A percentile compares a stretch with the other conserved stretches of the same genome.
Evolutionary conservation across 2,329 filamentous ascomycete species (phyloP).

Genomic region (Xylariomycetidae sp.): DNA sequence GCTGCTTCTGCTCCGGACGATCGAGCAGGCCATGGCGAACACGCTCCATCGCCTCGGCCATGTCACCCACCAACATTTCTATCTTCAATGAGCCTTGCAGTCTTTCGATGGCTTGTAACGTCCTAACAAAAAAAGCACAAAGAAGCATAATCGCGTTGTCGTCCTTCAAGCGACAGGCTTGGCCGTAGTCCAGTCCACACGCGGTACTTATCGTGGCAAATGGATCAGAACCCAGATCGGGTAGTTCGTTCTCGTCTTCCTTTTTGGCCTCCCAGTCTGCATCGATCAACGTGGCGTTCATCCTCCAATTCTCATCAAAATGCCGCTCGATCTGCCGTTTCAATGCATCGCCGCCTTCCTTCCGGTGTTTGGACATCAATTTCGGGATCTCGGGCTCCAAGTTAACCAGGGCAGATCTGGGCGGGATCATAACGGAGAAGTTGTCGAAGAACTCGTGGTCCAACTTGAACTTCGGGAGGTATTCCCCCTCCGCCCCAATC

Average conservation of each 20-base stretch:
- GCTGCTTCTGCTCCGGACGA: slow-evolving; percentile 8
- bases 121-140: slow-evolving; percentile 8
- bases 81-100: slow-evolving; percentile 9
- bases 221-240: slow-evolving; percentile 4
- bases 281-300: slow-evolving; percentile 13
- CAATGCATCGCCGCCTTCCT: neutral
- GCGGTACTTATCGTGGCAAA: too few relatives aligned
- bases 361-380: slow-evolving; percentile 1
- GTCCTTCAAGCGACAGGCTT: too few relatives aligned
- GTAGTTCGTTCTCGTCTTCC: neutral
- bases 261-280: slow-evolving; percentile 5
- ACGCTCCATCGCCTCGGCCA: slow-evolving; percentile 24
- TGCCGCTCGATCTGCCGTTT: slow-evolving; percentile 3
- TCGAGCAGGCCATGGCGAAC: slow-evolving; percentile 20
- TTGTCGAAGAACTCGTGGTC: slow-evolving; percentile 10
- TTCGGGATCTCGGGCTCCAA: slow-evolving; percentile 7
- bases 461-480: slow-evolving; percentile 1
- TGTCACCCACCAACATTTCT: slow-evolving; percentile 25
- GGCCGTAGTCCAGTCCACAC: too few relatives aligned
- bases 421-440: slow-evolving; percentile 11
- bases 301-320: slow-evolving; percentile 10
- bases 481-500: neutral
- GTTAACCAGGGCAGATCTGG: slow-evolving; percentile 1
- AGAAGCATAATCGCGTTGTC: too few relatives aligned
- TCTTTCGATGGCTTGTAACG: neutral